Evolutionary conservation across 169 alveolate species (phyloP), one percentile per base, ranked within the genome.

Genomic region (Cryptosporidium andersoni): DNA sequence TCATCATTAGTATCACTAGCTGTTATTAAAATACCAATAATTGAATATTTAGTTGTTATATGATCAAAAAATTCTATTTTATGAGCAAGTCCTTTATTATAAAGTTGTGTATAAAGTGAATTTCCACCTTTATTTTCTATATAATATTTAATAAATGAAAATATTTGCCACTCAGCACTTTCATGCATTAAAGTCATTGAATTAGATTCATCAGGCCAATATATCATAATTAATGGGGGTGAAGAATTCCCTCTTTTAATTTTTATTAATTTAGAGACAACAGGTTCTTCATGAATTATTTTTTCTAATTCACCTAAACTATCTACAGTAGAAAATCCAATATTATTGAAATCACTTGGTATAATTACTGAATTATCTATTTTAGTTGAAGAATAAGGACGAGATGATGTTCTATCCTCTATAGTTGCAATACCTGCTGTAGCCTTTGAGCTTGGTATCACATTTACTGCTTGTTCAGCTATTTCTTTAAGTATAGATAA

Each of bases 161-260:
- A 42, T 68, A 74, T 74, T 74, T 74, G 85, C 85, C 85, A 74
- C 48, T 74, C 85, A 36, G 85, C 85, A 48, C 60, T 74, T 11
- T 74, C 60, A 12, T 42, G 55, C 5, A 74, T 12, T 25, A 74
- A 58, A 8, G 43, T 48, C 58, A 74, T 6, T 9, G 85, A 74
- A n/a, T 74, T 47, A 2, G 66, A 56, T 7, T 34, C 14, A 12
- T 66, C 14, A 49, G 55, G 74, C 85, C 85, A 74, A 25, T 74
- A 74, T 14, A 74, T 58, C 16, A 74, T 42, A 9, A 74, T 64
- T 8, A 58, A 60, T 11, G 85, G 85, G 5, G 85, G 85, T 55
- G 85, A 74, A 1, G 85, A 74, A 25, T 36, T 48, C 4, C 85
- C 85, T 58, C 12, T 74, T 14, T 66, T 66, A 37, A 74, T 14